Conservation (phyloP, 2,329 filamentous ascomycete genomes). For the Trichoderma gracile region DNA sequence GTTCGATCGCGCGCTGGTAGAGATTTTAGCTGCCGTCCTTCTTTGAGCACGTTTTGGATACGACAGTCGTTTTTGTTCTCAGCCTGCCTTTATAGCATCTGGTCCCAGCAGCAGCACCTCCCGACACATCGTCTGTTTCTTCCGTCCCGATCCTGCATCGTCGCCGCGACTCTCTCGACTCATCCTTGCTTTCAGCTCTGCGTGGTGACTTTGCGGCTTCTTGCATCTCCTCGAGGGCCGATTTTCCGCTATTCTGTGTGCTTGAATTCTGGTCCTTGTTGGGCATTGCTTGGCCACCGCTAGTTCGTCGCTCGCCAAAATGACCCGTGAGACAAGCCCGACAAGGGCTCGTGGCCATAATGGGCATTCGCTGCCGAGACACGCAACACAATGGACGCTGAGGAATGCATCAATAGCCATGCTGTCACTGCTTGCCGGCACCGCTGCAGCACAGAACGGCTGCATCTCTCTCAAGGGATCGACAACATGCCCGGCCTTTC, state of each 20-base stretch:
- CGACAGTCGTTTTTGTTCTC: slow-evolving; percentile 30
- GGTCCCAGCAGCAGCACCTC: slow-evolving; percentile 32
- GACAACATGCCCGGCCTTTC: slow-evolving; percentile 70
- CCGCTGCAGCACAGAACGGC: slow-evolving; percentile 42
- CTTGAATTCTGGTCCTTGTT: neutral
- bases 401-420: slow-evolving; percentile 33
- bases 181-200: slow-evolving; percentile 1
- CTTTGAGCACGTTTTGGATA: slow-evolving; percentile 36
- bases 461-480: slow-evolving; percentile 72
- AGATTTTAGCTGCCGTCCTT: neutral
- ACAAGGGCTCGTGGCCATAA: slow-evolving; percentile 17
- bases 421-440: slow-evolving; percentile 33
- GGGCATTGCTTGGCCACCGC: slow-evolving; percentile 4
- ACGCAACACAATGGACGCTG: slow-evolving; percentile 26
- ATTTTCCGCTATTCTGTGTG: neutral
- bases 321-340: slow-evolving; percentile 21
- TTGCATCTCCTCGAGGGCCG: neutral
- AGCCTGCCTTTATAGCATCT: slow-evolving; percentile 32
- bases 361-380: slow-evolving; percentile 25
- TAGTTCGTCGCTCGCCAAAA: slow-evolving; percentile 20
- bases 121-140: slow-evolving; percentile 1
- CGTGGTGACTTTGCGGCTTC: neutral
- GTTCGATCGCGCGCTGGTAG: slow-evolving; percentile 14
- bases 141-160: slow-evolving; percentile 6
- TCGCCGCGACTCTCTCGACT: neutral